These are phyloP conservation scores for Suillus discolor DNA, from an alignment of 768 basidiomycete species.

Conservation along the genomic window DNA sequence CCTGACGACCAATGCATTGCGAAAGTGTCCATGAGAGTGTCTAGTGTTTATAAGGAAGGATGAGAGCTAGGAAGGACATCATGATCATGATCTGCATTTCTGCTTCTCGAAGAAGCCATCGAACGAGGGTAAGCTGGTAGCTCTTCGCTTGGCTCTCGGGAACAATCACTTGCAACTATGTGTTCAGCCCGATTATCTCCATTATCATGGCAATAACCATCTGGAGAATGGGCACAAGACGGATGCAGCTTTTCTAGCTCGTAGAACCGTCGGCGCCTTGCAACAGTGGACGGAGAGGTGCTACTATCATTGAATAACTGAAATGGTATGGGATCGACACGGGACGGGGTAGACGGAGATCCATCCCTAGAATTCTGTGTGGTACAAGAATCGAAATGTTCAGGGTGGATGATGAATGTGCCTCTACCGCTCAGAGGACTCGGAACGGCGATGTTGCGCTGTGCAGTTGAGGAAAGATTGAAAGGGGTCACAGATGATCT, in stretches of 20 bases:
- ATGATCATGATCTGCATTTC: not conserved
- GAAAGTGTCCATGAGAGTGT: not conserved
- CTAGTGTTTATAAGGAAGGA: not conserved
- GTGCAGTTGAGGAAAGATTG: not conserved
- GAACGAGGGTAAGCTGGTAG: not conserved
- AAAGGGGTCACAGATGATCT: not conserved
- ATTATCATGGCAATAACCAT: not conserved
- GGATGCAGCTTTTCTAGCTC: not conserved
- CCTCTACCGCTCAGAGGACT: not conserved
- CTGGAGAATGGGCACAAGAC: not conserved
- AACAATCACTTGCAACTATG: not conserved
- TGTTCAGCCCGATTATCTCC: not conserved
- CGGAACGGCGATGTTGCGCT: not conserved
- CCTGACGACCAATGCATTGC: not conserved
- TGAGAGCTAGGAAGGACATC: no score
- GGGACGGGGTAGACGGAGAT: not conserved
- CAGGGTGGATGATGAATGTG: not conserved
- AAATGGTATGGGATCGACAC: not conserved
- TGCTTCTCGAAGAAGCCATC: no score
- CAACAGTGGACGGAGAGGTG: not conserved
- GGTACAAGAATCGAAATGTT: not conserved
- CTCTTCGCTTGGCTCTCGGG: not conserved
- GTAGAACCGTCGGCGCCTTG: not conserved
- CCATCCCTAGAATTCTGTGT: not conserved
- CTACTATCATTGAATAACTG: not conserved